Evolutionary conservation across 2,329 filamentous ascomycete genomes (phyloP), one percentile per base, ranked within the genome.

Genomic region (Endothia cerciana): DNA sequence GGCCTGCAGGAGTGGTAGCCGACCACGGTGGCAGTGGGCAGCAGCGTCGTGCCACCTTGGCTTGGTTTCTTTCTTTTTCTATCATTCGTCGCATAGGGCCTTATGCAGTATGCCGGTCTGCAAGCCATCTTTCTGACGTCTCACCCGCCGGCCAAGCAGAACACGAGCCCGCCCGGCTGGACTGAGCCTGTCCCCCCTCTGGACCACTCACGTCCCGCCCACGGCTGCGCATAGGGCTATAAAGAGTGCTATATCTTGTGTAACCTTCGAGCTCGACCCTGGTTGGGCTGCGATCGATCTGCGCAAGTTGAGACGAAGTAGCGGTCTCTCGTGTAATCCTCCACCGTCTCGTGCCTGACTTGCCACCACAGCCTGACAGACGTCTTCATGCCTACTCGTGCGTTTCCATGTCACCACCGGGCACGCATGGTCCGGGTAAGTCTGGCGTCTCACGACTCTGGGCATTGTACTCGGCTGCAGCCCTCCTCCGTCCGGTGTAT

Each of bases 171-270:
- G 28, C 40, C 58, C 30, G 10, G 40, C 25, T 47, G 28, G 58
- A 13, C 58, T 47, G 58, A 38, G 22, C 28, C 8, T 45, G 58
- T 47, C 58, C 38, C 41, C 41, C 36, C 38, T 17, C 17, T 38
- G 47, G 45, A 49, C 49, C 49, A 47, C 62, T n/a, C 33, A 56
- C n/a, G 57, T 11, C 30, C 15, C 43, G 45, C 33, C 45, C 38
- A 38, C 28, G 45, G 40, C 57, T 61, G 17, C 33, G 36, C 57
- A 38, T 47, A 61, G 62, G 62, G 58, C 62, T 62, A 58, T 60
- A 36, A 22, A 25, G 47, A 74, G 72, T 51, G 73, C 70, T 30
- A 72, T 72, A 58, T 70, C 68, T 6, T 70, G 69, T 49, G 76
- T 73, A 65, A 73, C 74, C 66, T 78, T 77, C 30, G 25, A 22